Base-by-base conservation (phyloP, 2,329 filamentous ascomycete species). In the Phaeosphaeria sp. region DNA sequence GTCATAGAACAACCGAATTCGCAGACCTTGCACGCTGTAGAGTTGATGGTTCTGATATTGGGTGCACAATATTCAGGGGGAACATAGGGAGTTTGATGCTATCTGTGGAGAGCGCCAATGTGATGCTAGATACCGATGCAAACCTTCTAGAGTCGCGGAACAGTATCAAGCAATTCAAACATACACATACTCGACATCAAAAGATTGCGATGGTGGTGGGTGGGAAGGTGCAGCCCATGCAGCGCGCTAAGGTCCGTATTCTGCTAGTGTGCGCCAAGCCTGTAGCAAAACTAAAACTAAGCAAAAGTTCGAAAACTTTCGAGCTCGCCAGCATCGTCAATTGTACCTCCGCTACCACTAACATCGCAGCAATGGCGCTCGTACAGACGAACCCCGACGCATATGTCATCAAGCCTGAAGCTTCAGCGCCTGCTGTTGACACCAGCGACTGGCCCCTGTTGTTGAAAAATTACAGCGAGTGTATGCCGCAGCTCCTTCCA, bases 381-480 rank as follows among this genome's bases (percentile, higher is more conserved):
- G 68, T 74, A 50, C 65, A 72, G 60, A 68, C 69, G 46, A 67
- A 73, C 56, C 65, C 83, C 76, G 89, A 90, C 76, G 90, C 94
- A 73, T 92, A 91, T 79, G 85, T 86, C 79, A 97, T 99, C 84
- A 97, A 97, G 88, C 95, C 95, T 55, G 89, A 96, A 84, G 89
- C 90, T 72, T 83, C 86, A 67, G 88, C 89, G 72, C 91, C 93
- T 67, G 83, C 87, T 59, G 84, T 96, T 72, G 89, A 96, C 81
- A 96, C 92, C 70, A 93, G 90, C 83, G 86, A 89, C 78, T 97
- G 93, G 92, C 95, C 95, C 72, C 84, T 98, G 73, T 85, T 98
- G 72, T 86, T 98, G 75, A 96, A 96, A 84, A 96, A 97, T 83
- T 98, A 96, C 82, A 91, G 93, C 80, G 91, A 93, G 77, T 84